These are phyloP conservation scores for Gossypium rotundifolium DNA, from an alignment of 345 rosid species.

Conservation along the genomic window DNA sequence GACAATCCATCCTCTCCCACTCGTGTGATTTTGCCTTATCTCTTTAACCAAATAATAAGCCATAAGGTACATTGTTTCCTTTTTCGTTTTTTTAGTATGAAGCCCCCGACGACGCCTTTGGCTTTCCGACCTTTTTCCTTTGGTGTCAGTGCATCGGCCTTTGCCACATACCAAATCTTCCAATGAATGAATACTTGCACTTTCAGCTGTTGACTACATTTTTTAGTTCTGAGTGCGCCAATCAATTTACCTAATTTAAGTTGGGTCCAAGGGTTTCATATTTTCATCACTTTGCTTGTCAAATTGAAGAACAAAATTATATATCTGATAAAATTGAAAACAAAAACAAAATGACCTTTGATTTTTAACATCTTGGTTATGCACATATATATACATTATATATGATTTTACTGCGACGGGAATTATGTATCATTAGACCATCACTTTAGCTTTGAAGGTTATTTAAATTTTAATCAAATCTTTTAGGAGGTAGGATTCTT, in stretches of 20 bases:
- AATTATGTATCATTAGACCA: neutral
- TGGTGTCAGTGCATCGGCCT: conserved; percentile 2
- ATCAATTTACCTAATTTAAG: neutral
- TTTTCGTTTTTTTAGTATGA: neutral
- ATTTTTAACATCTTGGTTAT: too few species aligned
- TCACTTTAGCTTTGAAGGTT: too few species aligned
- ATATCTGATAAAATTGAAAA: neutral
- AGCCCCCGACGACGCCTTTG: neutral
- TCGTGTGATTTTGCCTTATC: neutral
- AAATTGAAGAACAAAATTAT: neutral
- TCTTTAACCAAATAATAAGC: neutral
- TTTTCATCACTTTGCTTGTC: neutral
- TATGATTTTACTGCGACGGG: neutral
- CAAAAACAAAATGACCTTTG: too few species aligned
- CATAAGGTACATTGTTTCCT: neutral
- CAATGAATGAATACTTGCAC: neutral
- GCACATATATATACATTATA: too few species aligned
- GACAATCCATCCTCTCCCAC: neutral
- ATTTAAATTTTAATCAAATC: too few species aligned
- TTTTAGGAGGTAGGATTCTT: too few species aligned
- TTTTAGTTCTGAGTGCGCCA: neutral
- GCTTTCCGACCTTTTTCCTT: conserved; percentile 12
- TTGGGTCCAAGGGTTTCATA: neutral
- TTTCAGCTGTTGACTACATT: neutral
- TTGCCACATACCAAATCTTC: neutral